Evolutionary conservation across 371 early-diverging fungal species (phyloP), one percentile per base, ranked within the genome.

Genomic region (Mortierella sp.): DNA sequence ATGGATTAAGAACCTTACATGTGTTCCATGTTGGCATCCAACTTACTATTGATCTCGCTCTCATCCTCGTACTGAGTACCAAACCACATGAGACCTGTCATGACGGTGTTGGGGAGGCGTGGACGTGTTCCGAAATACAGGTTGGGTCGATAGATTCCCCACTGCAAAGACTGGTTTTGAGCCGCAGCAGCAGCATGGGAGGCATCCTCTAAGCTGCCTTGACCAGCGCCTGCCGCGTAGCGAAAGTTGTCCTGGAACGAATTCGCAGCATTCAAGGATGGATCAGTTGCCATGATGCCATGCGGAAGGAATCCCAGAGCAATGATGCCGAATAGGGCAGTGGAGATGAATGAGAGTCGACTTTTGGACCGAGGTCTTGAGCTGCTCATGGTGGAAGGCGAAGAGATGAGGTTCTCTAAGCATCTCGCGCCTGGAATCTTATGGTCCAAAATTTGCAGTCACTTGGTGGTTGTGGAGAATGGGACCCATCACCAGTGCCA

Each of bases 141-240:
- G 71, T 95, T 94, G 37, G 97, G 96, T 31, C 97, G 84, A 74
- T 95, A 96, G 0, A 95, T 92, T n/a, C 98, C 97, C 96, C 97
- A 98, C 47, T 86, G 68, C 4, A 90, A 67, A 16, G 76, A 67
- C 22, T 74, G 60, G 52, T 71, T 74, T 44, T 79, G 61, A 2
- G 79, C 68, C 4, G 51, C 60, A 6, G 66, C 37, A 13, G 55
- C 58, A 7, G 47, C 21, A 16, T 34, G 17, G 0, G 67, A 43
- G 21, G 60, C 28, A 46, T 48, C 46, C 21, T 37, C 49, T 9
- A 53, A 52, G 16, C 31, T 8, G 29, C 12, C 21, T 24, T 27
- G 28, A 21, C 27, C 28, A 22, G 24, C 27, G 19, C 22, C 34
- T 10, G 46, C 25, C 8, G 19, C 9, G 25, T 57, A 48, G 31